Evolutionary conservation across 139 green algal genomes (phyloP), one percentile per base, ranked within the genome.

Genomic region (Haematococcus sp.): DNA sequence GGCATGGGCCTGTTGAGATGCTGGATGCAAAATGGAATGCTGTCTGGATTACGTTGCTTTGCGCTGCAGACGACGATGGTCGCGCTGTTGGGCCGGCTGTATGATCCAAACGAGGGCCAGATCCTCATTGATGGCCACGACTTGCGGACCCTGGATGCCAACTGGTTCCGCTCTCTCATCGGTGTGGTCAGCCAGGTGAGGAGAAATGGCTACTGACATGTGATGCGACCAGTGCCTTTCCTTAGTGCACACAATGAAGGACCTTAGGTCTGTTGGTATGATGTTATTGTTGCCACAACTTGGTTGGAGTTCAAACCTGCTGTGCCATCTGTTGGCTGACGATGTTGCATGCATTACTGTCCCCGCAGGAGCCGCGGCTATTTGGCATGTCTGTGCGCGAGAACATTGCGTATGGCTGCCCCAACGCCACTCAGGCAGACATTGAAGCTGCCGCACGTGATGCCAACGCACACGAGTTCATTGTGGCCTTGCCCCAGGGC

Each of bases 391-490:
- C 65, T 35, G 80, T 96, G 4, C 80, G 80, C 0, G 87, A 82
- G 51, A 96, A 96, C 86, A 94, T 96, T 58, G 71, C 75, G 2
- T 93, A 91, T 73, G 91, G 88, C 43, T 80, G 72, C 33, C 46
- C 68, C n/a, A 23, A 61, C 52, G 68, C 60, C 3, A 63, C 30
- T 11, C 71, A 86, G 68, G 81, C 73, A 17, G 83, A 91, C 4
- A 73, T 98, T 0, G 81, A 89, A 61, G 88, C 81, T 63, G 93
- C 91, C 0, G 89, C 92, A 0, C 79, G 73, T 32, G 54, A 83
- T 2, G 87, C 93, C 44, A 96, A 97, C 67, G 93, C 93, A 0
- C 90, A 97, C 74, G 86, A 91, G 58, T 98, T 98, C 85, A 96
- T 97, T 78, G 71, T 46, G 16, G 43, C 68, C 0, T 75, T 98